Evolutionary conservation across 306 rosid species (phyloP).

Genomic region (Purshia tridentata): DNA sequence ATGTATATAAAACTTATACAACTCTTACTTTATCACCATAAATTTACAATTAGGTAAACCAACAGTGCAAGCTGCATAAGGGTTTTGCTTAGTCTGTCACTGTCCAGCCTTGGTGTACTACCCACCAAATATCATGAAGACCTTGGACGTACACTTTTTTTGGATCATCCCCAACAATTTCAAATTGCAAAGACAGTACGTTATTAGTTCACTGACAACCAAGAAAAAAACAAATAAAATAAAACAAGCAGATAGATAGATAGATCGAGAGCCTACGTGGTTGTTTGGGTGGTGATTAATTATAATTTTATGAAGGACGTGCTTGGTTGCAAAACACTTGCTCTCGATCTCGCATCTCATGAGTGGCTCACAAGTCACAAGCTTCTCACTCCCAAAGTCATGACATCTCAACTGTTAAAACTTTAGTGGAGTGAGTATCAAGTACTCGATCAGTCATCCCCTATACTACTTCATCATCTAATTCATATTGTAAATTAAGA

Average conservation of each 20-base stretch:
- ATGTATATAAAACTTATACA: too few species aligned
- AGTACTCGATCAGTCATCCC: conserved; percentile 6
- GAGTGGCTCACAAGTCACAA: conserved; percentile 53
- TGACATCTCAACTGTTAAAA: conserved; percentile 52
- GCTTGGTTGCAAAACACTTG: conserved; percentile 31
- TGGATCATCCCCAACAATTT: background rate
- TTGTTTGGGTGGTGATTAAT: background rate
- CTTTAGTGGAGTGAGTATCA: conserved; percentile 36
- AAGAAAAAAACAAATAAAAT: background rate
- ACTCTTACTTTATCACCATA: too few species aligned
- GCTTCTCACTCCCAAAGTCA: conserved; percentile 29
- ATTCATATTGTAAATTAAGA: too few species aligned
- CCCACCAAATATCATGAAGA: background rate
- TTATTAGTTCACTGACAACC: conserved; percentile 18
- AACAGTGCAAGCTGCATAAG: background rate
- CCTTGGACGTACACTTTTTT: background rate
- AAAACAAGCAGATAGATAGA: background rate
- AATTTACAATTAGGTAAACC: background rate
- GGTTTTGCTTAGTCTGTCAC: background rate
- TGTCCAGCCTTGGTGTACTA: conserved; percentile 5
- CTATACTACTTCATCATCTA: too few species aligned
- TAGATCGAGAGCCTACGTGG: too few species aligned
- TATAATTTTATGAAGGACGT: conserved; percentile 2
- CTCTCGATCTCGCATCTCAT: conserved; percentile 16
- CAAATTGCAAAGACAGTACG: conserved; percentile 11